Evolutionary conservation across 2,329 filamentous ascomycete species (phyloP), one percentile per base, ranked within the genome.

Genomic region (Aspergillaceae sp.): DNA sequence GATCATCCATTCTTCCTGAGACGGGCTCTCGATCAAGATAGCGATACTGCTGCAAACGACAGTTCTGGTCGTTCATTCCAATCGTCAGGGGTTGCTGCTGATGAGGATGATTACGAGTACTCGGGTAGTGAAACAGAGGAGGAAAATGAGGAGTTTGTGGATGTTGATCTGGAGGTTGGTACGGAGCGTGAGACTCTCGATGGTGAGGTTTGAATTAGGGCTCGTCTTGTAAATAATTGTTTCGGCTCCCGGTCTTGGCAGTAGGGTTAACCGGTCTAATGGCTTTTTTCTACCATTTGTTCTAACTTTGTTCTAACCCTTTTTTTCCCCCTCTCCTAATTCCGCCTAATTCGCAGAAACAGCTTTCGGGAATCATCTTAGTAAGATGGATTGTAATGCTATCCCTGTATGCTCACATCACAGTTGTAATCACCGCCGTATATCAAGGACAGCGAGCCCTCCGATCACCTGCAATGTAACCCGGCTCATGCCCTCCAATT

Each of bases 1-100:
- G 54, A 56, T 8, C 61, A 62, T 45, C 55, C 62, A 1, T 65
- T 65, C 48, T 64, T 63, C 10, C 11, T 9, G 3, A 27, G 19
- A 11, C 27, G 29, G 40, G 5, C 30, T 29, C 5, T 41, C n/a
- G 40, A 41, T 2, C 5, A 10, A 3, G 27, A 41, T 29, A 5
- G 7, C 8, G 28, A 27, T 7, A 28, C 6, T 38, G 7, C 9
- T 19, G 19, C 19, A 19, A 19, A 19, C 19, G 19, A 19, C 19
- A 19, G 19, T 19, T 19, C 19, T 32, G 40, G 28, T n/a, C 28
- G 7, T 5, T 26, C 11, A 3, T 41, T 6, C 10, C 28, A 41
- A n/a, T 10, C 28, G n/a, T 7, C 7, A 7, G 26, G 10, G n/a
- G n/a, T 29, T 7, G 7, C 9, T 29, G 10, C 27, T n/a, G 4